Base-by-base conservation (phyloP, 495 filamentous ascomycete species). In the Penicillium robsamsonii region DNA sequence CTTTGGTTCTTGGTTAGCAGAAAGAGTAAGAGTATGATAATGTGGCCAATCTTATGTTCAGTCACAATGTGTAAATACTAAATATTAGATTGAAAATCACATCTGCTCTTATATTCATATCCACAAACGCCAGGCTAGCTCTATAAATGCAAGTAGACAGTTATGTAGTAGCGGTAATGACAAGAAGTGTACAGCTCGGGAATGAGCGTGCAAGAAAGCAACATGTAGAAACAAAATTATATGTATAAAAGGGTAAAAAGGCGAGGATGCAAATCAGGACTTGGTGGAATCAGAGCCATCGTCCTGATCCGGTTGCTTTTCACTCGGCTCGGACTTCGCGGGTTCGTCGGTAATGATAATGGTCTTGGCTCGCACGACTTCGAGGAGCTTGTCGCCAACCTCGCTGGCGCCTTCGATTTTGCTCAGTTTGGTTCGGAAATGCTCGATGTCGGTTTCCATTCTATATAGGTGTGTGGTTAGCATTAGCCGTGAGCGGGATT, bases 351-450 rank as follows among this genome's bases (percentile, higher is more conserved):
- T 49, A n/a, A 72, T 53, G 4, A 58, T 46, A 17, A 73, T 70
- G 30, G 54, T 57, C 60, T 93, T 96, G 15, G 74, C 73, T 30
- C 82, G 80, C 38, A 92, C 84, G 33, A 95, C 74, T 30, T 82
- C 79, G 9, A 88, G 68, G 6, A 97, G 74, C 57, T 83, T 79
- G 35, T 85, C 81, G 11, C 86, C 87, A 0, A 89, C 74, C 57
- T 89, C 84, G 27, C 81, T 86, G 33, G 90, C 87, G 1, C 91
- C 93, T 50, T 96, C 87, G 42, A 97, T 83, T 66, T 88, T 90
- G 65, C 84, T 79, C 17, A 97, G 77, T 48, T 82, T 84, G 3
- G 79, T 71, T 44, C 87, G 84, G 71, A 98, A 91, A 63, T 83
- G 82, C 54, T 91, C 82, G 40, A 88, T 84, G 64, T 98, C 94